A percentile compares a stretch with the other conserved stretches of the same genome.
Evolutionary conservation across 345 rosid genomes (phyloP).

Genomic region (Brassica nigra): DNA sequence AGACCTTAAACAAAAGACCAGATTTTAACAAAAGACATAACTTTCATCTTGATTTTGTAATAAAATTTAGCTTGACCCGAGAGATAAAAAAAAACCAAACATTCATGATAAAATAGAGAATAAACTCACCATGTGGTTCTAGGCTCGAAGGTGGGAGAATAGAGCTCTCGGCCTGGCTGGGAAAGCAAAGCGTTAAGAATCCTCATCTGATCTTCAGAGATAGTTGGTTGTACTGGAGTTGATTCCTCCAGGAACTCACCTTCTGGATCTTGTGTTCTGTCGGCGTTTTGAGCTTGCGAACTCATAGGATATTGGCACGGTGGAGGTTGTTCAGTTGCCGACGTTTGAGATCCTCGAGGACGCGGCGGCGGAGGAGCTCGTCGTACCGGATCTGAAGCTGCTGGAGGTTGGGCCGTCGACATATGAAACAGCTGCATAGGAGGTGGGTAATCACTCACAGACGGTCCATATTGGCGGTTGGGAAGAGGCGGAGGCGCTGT

Average conservation of each 20-base stretch:
- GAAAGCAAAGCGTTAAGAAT: background rate
- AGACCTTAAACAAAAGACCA: no score
- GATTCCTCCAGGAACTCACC: background rate
- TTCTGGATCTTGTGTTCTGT: background rate
- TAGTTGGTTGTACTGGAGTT: background rate
- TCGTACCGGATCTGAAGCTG: no score
- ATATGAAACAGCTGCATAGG: background rate
- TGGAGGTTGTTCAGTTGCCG: background rate
- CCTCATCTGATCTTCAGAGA: background rate
- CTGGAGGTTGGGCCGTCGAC: background rate
- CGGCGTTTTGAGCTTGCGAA: background rate
- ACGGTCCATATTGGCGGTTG: background rate
- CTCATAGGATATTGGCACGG: background rate
- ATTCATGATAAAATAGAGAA: background rate
- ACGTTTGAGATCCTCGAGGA: background rate
- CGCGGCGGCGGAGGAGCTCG: background rate
- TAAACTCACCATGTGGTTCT: background rate
- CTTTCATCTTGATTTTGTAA: no score
- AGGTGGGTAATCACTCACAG: background rate
- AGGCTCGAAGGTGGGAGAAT: background rate
- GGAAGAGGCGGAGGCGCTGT: background rate
- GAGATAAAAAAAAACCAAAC: background rate
- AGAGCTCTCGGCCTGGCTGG: background rate
- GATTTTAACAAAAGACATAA: no score
- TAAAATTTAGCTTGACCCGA: no score